Evolutionary conservation across 129 eudicot species (phyloP), one percentile per base, ranked within the genome.

Genomic region (Flaveria ramosissima): DNA sequence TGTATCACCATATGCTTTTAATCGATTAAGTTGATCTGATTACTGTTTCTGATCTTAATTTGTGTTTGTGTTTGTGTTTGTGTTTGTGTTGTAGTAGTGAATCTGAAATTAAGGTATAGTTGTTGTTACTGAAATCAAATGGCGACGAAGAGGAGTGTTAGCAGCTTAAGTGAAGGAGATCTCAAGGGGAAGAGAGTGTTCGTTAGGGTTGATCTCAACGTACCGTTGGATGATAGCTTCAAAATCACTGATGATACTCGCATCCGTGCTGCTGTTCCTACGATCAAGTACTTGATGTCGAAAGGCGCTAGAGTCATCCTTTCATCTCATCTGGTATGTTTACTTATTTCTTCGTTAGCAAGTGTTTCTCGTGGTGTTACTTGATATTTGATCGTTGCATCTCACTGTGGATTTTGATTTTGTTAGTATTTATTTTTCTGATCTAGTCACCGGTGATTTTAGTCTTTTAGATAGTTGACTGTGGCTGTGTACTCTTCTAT

Each of bases 131-230:
- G 24, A 19, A 14, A 50, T 32, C 1, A 6, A 74, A 92, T 92
- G 97, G 95, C 97, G 72, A 85, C 92, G 6, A 92, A 92, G 79
- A 92, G 82, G 95, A 92, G 95, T 23, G 95, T 92, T 0, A 87
- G 92, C 20, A 72, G 90, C 0, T 24, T 92, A 78, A 85, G 78
- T 27, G 92, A 89, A 81, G 88, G 73, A 59, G 97, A 89, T 85
- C 86, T 88, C 36, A 88, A 85, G 81, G 93, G 93, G n/a, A 88
- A 88, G 78, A 79, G 79, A 66, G 93, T 88, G 48, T 86, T 88
- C 57, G 90, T 88, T 7, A 77, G 93, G 46, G 93, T 82, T 17
- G 93, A 88, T 86, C 71, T 78, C 8, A 78, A 88, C 78, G 90
- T 88, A 16, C 93, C 93, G 1, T 81, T 88, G 90, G 90, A 86